phyloP scores from a whole-genome alignment of 495 filamentous ascomycete species.

The Penicillium roqueforti region DNA sequence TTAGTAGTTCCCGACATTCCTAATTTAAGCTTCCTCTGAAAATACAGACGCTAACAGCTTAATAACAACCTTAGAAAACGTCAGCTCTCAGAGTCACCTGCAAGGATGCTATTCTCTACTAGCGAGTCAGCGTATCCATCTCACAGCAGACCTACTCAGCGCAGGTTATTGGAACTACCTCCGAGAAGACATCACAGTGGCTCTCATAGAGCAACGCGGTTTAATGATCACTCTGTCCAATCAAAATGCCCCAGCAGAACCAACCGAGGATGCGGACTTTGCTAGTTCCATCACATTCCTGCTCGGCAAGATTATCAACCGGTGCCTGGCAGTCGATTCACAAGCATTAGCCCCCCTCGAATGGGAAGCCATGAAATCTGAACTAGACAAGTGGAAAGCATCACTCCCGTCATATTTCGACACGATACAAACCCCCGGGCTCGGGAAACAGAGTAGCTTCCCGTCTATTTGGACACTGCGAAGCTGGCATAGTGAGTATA shows the following conservation, averaged over 20 bases:
- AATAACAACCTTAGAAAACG: constrained; percentile 7
- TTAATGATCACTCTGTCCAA: constrained; percentile 29
- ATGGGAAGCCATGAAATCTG: constrained; percentile 10
- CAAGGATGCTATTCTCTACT: constrained; percentile 28
- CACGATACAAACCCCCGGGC: neutral
- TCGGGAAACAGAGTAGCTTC: constrained; percentile 2
- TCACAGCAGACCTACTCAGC: constrained; percentile 19
- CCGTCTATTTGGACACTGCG: constrained; percentile 21
- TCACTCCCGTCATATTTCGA: constrained; percentile 19
- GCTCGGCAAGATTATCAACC: constrained; percentile 32
- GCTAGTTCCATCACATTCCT: constrained; percentile 30
- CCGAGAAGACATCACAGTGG: constrained; percentile 37
- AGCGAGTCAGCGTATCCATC: constrained; percentile 12
- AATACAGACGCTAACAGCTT: no score
- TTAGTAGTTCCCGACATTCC: neutral
- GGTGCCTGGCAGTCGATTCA: constrained; percentile 14
- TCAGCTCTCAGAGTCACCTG: constrained; percentile 23
- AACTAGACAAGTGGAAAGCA: constrained; percentile 17
- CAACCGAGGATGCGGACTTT: constrained; percentile 19
- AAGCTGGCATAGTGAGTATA: constrained; percentile 28
- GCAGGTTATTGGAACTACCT: constrained; percentile 41
- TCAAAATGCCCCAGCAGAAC: constrained; percentile 13
- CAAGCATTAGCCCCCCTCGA: neutral
- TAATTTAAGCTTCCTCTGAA: no score
- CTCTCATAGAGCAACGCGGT: constrained; percentile 27